Percentiles rank a stretch among this genome's conserved stretches.
phyloP scores from a whole-genome alignment of 495 filamentous ascomycete genomes.

The Aspergillus egyptiacus region DNA sequence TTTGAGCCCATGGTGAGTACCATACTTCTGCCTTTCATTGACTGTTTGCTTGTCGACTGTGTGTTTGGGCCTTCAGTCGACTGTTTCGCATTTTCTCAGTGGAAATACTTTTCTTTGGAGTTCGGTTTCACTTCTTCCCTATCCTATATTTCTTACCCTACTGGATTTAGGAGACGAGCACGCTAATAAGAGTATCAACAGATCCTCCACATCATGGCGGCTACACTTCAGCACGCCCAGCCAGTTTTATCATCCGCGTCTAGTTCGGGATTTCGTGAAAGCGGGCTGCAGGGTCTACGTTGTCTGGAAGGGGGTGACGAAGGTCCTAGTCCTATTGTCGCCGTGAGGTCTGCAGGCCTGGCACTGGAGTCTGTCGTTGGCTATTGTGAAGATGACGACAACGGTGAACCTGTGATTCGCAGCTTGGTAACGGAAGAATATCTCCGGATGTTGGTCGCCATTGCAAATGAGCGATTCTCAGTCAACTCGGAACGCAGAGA shows the following conservation, averaged over 20 bases:
- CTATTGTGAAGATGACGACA: conserved; percentile 33
- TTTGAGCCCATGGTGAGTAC: conserved; percentile 85
- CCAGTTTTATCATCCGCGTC: conserved; percentile 65
- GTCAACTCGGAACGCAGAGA: conserved; percentile 66
- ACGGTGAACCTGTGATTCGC: conserved; percentile 29
- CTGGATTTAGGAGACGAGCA: not conserved
- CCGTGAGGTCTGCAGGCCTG: conserved; percentile 72
- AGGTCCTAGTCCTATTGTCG: conserved; percentile 63
- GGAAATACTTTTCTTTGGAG: not conserved
- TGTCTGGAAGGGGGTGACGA: conserved; percentile 30
- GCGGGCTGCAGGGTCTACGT: conserved; percentile 53
- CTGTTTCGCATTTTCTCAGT: not conserved
- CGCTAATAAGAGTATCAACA: conserved; percentile 26
- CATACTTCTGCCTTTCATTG: not conserved
- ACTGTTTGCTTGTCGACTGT: not conserved
- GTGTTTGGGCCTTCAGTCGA: not conserved
- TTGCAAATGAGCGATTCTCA: conserved; percentile 71
- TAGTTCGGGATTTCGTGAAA: conserved; percentile 82
- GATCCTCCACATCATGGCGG: conserved; percentile 84
- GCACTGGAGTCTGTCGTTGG: conserved; percentile 75
- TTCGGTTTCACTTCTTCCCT: no score
- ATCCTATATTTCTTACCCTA: not conserved
- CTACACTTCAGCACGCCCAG: conserved; percentile 66
- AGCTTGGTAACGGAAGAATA: conserved; percentile 51
- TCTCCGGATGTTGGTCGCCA: conserved; percentile 54